Conservation (phyloP, 2,329 filamentous ascomycete genomes). For the Atkinsonella hypoxylon region DNA sequence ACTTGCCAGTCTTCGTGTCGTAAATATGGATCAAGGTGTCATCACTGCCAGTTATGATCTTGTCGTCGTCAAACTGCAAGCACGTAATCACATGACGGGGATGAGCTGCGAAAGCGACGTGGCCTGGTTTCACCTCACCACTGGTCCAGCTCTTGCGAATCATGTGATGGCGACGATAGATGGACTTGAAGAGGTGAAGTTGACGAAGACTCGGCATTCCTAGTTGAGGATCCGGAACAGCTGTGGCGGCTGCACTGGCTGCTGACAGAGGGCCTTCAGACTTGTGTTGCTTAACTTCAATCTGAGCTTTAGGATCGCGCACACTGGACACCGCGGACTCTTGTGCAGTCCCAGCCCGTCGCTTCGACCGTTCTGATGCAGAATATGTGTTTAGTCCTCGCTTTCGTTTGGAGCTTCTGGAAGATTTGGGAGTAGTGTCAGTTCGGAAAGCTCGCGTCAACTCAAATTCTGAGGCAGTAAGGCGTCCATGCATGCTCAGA, state of each 20-base stretch:
- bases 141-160: conserved; percentile 90
- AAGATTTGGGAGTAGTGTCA: conserved; percentile 28
- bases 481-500: conserved; percentile 46
- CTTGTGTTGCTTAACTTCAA: conserved; percentile 36
- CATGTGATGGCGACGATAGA: conserved; percentile 86
- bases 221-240: conserved; percentile 70
- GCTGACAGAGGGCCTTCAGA: conserved; percentile 78
- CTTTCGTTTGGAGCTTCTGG: conserved; percentile 45
- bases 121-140: conserved; percentile 69
- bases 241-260: conserved; percentile 70
- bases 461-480: conserved; percentile 42
- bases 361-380: conserved; percentile 39
- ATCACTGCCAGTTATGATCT: conserved; percentile 94
- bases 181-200: conserved; percentile 88
- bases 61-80: conserved; percentile 93
- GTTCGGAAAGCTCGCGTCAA: conserved; percentile 29
- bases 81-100: conserved; percentile 95
- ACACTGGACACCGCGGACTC: conserved; percentile 24
- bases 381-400: conserved; percentile 33
- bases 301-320: conserved; percentile 29
- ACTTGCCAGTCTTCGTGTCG: conserved; percentile 84
- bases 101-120: conserved; percentile 93
- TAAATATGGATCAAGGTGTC: conserved; percentile 98
- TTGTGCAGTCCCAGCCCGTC: conserved; percentile 34
- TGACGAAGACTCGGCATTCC: conserved; percentile 68